Base-by-base conservation (phyloP, 2,329 filamentous ascomycete species). In the Trichoderma brevicompactum region DNA sequence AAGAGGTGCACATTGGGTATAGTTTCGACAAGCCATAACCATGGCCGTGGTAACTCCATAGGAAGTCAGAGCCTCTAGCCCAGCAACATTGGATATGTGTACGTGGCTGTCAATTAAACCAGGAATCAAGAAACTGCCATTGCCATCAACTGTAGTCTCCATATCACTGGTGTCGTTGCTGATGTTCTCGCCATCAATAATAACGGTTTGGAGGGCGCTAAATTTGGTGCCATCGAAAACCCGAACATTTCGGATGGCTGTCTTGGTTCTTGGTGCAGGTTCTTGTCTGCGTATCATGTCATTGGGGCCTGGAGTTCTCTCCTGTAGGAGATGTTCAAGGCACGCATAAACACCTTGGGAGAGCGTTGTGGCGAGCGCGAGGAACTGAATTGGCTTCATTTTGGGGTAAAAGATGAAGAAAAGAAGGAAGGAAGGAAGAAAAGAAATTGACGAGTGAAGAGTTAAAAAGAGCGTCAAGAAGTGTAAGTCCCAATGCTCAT, bases 21-120 rank as follows among this genome's bases (percentile, higher is more conserved):
- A 62, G 12, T 62, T 62, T 7, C 58, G 58, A n/a, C 58, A 62
- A 15, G 58, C 38, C 58, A 62, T 62, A n/a, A n/a, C n/a, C 46
- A 62, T 41, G 7, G 58, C 58, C 3, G 58, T 62, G 1, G 58
- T 62, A 0, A 62, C 58, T 23, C 58, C 58, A 9, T 62, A 62
- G 2, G 58, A 62, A 36, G 58, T 43, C 58, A 62, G 28, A 1
- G 38, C 17, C 40, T 62, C 58, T 1, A 62, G 28, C 0, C 58
- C 58, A 3, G 48, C 48, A 7, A 62, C n/a, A 3, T 52, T 40
- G 23, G 58, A 53, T 34, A 62, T 44, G 19, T 62, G 58, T 13
- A 62, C 58, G 17, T 62, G 58, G 58, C 58, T 34, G n/a, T 62
- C 58, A 28, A 62, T 62, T 2, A 62, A 2, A 8, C 58, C 48